These are phyloP conservation scores for Ogataea kodamae DNA, from an alignment of 805 yeast genomes.

Conservation along the genomic window DNA sequence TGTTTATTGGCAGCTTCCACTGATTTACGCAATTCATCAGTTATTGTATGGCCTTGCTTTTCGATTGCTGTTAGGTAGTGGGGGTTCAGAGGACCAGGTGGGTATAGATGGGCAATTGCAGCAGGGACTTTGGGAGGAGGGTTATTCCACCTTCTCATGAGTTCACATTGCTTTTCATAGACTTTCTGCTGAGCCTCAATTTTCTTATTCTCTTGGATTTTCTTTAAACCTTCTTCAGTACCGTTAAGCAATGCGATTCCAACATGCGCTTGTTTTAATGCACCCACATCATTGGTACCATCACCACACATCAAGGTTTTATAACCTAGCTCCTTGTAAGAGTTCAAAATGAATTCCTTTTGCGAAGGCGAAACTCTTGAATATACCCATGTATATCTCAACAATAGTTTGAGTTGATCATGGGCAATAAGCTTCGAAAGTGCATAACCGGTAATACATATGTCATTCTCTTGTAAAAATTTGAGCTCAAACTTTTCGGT, in stretches of 20 bases:
- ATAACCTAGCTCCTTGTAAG: constrained; percentile 84
- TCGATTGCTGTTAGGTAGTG: constrained; percentile 82
- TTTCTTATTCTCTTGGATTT: constrained; percentile 76
- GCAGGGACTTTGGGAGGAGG: constrained; percentile 82
- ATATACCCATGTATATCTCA: constrained; percentile 92
- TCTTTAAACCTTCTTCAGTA: constrained; percentile 89
- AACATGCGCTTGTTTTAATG: constrained; percentile 95
- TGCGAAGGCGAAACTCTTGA: constrained; percentile 97
- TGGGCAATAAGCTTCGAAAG: constrained; percentile 63
- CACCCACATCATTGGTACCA: constrained; percentile 99
- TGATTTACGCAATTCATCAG: constrained; percentile 64
- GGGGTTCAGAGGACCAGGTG: constrained; percentile 93
- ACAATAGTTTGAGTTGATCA: constrained; percentile 63
- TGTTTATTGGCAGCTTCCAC: constrained; percentile 48
- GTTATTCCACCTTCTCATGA: constrained; percentile 78
- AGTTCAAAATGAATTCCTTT: constrained; percentile 83
- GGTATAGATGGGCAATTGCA: constrained; percentile 89
- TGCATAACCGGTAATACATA: constrained; percentile 94
- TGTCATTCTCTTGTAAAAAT: constrained; percentile 66
- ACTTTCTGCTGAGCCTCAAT: constrained; percentile 59
- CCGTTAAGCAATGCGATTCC: constrained; percentile 98
- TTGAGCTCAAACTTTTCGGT: constrained; percentile 50
- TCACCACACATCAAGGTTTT: constrained; percentile 98
- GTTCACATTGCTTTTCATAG: constrained; percentile 78
- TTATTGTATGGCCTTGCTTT: constrained; percentile 73